Evolutionary conservation across 2,329 filamentous ascomycete species (phyloP).

Genomic region (Pochonia chlamydosporia): DNA sequence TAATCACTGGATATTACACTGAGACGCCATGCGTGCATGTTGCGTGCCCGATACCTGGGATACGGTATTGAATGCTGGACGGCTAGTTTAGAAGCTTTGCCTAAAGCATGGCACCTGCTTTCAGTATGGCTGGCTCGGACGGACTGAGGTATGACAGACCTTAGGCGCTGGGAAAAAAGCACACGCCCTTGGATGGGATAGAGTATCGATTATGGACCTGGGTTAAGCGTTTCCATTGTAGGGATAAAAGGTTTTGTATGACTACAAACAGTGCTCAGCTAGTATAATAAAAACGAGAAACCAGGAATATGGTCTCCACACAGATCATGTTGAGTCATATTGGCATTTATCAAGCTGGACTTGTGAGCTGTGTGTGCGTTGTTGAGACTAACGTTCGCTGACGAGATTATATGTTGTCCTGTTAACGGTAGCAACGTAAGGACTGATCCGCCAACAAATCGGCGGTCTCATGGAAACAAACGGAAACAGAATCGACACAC

Average conservation of each 20-base stretch:
- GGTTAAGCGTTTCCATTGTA: conserved; percentile 3
- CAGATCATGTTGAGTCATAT: no score
- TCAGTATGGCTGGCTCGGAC: no score
- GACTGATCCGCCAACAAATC: no score
- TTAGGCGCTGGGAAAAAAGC: neutral
- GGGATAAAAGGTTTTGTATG: neutral
- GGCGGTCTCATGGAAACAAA: no score
- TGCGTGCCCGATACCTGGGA: neutral
- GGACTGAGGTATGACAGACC: neutral
- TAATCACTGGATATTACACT: conserved; percentile 6
- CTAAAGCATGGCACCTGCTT: no score
- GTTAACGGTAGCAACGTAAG: no score
- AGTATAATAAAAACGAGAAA: neutral
- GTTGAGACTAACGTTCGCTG: no score
- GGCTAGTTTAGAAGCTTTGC: neutral
- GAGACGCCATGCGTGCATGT: conserved; percentile 6
- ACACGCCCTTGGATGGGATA: neutral
- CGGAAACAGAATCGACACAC: no score
- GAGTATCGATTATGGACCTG: neutral
- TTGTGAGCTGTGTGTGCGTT: no score
- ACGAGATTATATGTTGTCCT: no score
- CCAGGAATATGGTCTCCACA: no score
- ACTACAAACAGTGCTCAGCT: neutral
- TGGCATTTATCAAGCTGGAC: no score
- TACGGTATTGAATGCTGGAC: neutral